phyloP scores from a whole-genome alignment of 768 basidiomycete genomes.

The Cubamyces lactineus region DNA sequence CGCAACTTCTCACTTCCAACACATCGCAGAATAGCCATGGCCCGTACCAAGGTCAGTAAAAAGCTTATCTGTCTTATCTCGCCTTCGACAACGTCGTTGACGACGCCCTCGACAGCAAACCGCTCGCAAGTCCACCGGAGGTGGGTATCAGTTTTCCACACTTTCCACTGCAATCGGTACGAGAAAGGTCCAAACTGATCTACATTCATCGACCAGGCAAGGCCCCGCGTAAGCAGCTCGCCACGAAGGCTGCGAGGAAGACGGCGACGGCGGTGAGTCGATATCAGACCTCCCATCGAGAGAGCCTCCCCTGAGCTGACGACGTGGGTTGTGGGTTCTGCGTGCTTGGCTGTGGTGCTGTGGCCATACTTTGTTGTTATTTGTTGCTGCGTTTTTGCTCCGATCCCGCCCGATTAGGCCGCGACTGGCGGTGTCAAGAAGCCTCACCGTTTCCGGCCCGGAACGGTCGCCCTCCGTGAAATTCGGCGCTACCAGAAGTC shows the following conservation, averaged over 20 bases:
- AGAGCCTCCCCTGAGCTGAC: conserved; percentile 24
- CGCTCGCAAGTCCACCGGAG: conserved; percentile 99
- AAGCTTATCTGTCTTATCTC: conserved; percentile 17
- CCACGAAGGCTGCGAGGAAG: conserved; percentile 50
- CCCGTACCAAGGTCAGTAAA: conserved; percentile 77
- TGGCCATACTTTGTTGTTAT: conserved; percentile 24
- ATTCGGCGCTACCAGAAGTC: conserved; percentile 98
- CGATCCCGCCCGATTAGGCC: conserved; percentile 25
- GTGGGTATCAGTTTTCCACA: conserved; percentile 47
- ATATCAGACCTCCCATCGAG: conserved; percentile 9
- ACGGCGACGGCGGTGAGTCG: conserved; percentile 38
- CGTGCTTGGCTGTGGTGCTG: conserved; percentile 20
- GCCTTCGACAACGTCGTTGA: conserved; percentile 38
- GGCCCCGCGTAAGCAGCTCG: conserved; percentile 48
- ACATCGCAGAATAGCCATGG: conserved; percentile 53
- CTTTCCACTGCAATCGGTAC: conserved; percentile 23
- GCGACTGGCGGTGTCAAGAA: conserved; percentile 96
- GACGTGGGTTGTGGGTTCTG: conserved; percentile 27
- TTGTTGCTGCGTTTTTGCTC: conserved; percentile 18
- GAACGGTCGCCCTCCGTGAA: conserved; percentile 99
- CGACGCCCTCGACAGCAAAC: conserved; percentile 72
- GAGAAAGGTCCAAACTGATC: conserved; percentile 30
- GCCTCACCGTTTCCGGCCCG: conserved; percentile 95
- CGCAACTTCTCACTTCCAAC: conserved; percentile 20
- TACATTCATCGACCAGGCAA: conserved; percentile 36